Base-by-base conservation (phyloP, 2,329 filamentous ascomycete genomes). In the Leptographium lundbergii region DNA sequence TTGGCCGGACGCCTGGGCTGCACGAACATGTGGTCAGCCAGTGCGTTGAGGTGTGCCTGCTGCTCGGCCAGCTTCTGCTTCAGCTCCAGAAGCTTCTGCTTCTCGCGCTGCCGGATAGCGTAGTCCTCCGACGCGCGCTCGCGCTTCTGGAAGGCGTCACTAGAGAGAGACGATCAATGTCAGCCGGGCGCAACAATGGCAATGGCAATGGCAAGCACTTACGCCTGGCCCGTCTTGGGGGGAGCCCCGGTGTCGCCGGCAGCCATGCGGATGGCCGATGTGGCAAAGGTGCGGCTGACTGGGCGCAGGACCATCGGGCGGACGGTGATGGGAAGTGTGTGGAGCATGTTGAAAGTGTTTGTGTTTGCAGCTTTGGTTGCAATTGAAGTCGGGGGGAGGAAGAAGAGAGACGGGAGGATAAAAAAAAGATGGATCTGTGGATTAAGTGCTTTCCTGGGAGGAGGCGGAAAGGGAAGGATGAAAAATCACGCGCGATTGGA, bases 111-210 rank as follows among this genome's bases (percentile, higher is more conserved):
- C 69, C 84, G 84, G 75, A 99, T 91, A 75, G 88, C 89, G 67
- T 83, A 82, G 72, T 91, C 86, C 78, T 97, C 94, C 71, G 77
- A 81, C 66, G 92, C 92, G 71, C 86, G 82, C 76, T 99, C 94
- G 67, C 94, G 90, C 76, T 87, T 87, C 76, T 86, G 89, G 82
- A 96, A 99, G 60, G 89, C 84, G 71, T 99, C 92, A 67, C 92
- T 95, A 65, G 0, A 3, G 11, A 9, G 19, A 3, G 55, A 55
- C 54, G 52, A n/a, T 1, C 32, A 19, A 10, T 6, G 24, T 17
- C n/a, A 27, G 54, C 39, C 42, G 39, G 57, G 50, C 25, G n/a
- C 2, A 51, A 29, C 47, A 25, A 57, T 3, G 1, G 34, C 19
- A 25, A 45, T 14, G 42, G 25, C 17, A 13, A 27, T 2, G 48